A percentile compares a stretch with the other conserved stretches of the same genome.
phyloP scores from a whole-genome alignment of 306 rosid species.

The Chamaecrista fasciculata region DNA sequence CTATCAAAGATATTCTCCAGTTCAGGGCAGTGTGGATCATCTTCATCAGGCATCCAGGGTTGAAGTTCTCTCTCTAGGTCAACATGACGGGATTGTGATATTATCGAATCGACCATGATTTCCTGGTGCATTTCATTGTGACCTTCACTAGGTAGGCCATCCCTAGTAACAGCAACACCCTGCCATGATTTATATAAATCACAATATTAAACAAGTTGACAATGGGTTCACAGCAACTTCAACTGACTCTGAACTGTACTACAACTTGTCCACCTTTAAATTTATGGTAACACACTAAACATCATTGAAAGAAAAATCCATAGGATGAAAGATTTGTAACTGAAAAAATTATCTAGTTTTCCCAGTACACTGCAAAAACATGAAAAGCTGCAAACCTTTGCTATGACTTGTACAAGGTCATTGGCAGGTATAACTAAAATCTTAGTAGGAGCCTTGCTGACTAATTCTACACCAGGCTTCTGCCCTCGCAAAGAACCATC shows the following conservation, averaged over 20 bases:
- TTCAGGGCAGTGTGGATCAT: conserved; percentile 75
- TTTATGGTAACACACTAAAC: conserved; percentile 9
- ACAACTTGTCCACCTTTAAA: not conserved
- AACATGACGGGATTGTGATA: conserved; percentile 70
- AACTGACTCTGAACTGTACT: not conserved
- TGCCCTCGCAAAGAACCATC: conserved; percentile 69
- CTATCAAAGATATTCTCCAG: conserved; percentile 78
- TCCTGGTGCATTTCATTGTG: conserved; percentile 59
- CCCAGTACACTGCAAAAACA: conserved; percentile 25
- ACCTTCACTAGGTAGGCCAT: conserved; percentile 51
- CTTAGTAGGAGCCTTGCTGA: conserved; percentile 67
- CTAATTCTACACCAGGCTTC: conserved; percentile 53
- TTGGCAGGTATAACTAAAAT: conserved; percentile 66
- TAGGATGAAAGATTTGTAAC: not conserved
- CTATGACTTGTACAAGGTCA: conserved; percentile 90
- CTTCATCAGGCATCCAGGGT: conserved; percentile 94
- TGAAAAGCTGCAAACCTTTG: conserved; percentile 61
- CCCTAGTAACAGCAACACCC: conserved; percentile 70
- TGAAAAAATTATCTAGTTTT: conserved; percentile 12
- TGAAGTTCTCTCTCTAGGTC: conserved; percentile 80
- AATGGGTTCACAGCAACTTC: conserved; percentile 15
- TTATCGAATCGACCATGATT: conserved; percentile 75
- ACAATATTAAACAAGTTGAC: conserved; percentile 21
- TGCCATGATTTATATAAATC: conserved; percentile 40
- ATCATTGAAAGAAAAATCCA: not conserved